These are phyloP conservation scores for Nicotiana obtusifolia DNA, from an alignment of 257 asterid species.

Conservation along the genomic window DNA sequence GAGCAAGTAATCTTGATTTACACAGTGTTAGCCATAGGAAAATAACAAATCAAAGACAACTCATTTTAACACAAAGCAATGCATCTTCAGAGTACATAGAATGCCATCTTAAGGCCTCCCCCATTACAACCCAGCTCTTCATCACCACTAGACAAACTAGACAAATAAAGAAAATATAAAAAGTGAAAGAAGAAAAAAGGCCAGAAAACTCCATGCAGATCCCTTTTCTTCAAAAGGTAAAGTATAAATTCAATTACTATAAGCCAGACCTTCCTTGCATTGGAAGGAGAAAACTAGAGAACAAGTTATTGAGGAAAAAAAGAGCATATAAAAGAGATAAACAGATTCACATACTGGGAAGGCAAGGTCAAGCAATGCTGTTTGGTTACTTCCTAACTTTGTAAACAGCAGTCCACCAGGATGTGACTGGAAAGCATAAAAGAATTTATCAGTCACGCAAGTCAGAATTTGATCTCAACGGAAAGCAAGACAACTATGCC, in stretches of 20 bases:
- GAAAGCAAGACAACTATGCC: constrained; percentile 2
- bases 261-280: constrained; percentile 1
- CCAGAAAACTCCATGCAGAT: not conserved
- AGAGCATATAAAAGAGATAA: not conserved
- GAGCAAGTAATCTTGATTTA: not conserved
- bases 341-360: constrained; percentile 59
- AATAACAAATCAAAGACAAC: not conserved
- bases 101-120: not conserved
- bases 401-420: constrained; percentile 89
- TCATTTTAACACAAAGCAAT: not conserved
- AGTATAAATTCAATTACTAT: not conserved
- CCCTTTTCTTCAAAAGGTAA: not conserved
- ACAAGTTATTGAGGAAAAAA: not conserved
- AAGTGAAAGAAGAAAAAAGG: not conserved
- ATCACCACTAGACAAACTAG: not conserved
- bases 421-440: constrained; percentile 55
- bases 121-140: not conserved
- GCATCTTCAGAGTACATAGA: not conserved
- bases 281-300: not conserved
- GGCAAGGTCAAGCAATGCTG: constrained; percentile 87
- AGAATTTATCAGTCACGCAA: not conserved
- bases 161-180: not conserved
- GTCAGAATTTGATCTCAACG: not conserved
- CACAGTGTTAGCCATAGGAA: not conserved
- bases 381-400: constrained; percentile 90